Percentiles rank a stretch among this genome's conserved stretches.
phyloP scores from a whole-genome alignment of 2,329 filamentous ascomycete genomes.

The Pseudonectria buxi region DNA sequence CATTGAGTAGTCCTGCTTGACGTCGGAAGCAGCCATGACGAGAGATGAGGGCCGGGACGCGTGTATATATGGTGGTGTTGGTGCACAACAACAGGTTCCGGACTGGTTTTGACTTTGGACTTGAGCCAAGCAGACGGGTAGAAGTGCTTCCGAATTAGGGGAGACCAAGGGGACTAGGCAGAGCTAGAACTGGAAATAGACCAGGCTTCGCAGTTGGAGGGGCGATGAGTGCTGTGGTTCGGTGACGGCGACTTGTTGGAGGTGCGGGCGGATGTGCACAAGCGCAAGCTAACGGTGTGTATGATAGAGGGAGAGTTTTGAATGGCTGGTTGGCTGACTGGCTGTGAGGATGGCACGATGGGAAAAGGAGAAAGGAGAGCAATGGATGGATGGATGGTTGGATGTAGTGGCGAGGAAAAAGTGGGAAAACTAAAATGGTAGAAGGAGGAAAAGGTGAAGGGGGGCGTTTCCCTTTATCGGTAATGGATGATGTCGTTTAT shows the following conservation, averaged over 20 bases:
- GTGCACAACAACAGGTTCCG: no score
- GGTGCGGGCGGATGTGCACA: background rate
- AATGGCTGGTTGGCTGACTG: conserved; percentile 1
- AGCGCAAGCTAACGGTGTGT: conserved; percentile 12
- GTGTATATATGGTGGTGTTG: background rate
- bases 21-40: conserved; percentile 15
- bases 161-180: no score
- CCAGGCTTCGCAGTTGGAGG: background rate
- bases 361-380: conserved; percentile 15
- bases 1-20: conserved; percentile 23
- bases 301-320: conserved; percentile 12
- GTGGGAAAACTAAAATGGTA: conserved; percentile 11
- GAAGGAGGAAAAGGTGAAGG: conserved; percentile 15
- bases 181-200: background rate
- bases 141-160: no score
- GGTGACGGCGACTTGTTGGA: background rate
- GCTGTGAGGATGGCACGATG: conserved; percentile 5
- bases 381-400: background rate
- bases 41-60: conserved; percentile 5
- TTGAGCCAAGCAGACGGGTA: no score
- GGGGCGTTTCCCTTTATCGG: conserved; percentile 20
- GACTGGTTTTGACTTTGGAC: no score
- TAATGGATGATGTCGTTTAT: conserved; percentile 19
- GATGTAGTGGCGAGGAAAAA: conserved; percentile 12
- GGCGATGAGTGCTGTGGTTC: conserved; percentile 16